Base-by-base conservation (phyloP, 83 land plant genomes). In the Thuja plicata region DNA sequence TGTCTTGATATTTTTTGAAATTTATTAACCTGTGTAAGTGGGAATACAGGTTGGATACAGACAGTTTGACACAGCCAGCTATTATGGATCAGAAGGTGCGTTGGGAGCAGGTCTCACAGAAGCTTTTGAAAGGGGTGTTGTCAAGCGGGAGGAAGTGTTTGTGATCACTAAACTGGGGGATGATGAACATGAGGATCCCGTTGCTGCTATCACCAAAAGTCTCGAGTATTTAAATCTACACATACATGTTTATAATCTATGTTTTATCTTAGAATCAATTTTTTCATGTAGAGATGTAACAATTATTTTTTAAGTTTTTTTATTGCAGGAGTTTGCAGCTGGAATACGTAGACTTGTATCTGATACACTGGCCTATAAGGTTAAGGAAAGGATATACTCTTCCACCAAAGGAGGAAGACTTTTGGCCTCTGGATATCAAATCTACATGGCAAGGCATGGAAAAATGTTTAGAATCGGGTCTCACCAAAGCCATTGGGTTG, bases 281-380 rank as follows among this genome's bases (percentile, higher is more conserved):
- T 15, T 13, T 32, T 34, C 19, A 35, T 76, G 15, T 13, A 34
- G 32, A 2, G 19, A 60, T 21, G 2, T 17, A 78, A 78, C 24
- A 15, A 12, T 38, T 78, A 1, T 85, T 19, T 12, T 8, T 45
- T 8, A 15, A 12, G 38, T 78, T 1, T 85, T 19, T 12, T 8
- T 45, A 60, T 55, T 79, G 82, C 85, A 94, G 96, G 88, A 83
- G 82, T 5, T 60, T 95, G 92, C 90, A 92, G 71, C 90, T 95
- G 91, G 95, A 94, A 35, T 93, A 95, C 77, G 12, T 95, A 40
- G 95, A 95, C 88, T 62, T 94, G 88, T 94, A 90, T 79, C 86
- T 95, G 86, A 82, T 95, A 35, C 96, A 95, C 77, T 94, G 93
- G 92, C 96, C 96, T 62, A 41, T 90, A 66, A 93, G 86, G 74